Base-by-base conservation (phyloP, 1,139 yeast genomes). In the Zygotorulaspora mrakii region DNA sequence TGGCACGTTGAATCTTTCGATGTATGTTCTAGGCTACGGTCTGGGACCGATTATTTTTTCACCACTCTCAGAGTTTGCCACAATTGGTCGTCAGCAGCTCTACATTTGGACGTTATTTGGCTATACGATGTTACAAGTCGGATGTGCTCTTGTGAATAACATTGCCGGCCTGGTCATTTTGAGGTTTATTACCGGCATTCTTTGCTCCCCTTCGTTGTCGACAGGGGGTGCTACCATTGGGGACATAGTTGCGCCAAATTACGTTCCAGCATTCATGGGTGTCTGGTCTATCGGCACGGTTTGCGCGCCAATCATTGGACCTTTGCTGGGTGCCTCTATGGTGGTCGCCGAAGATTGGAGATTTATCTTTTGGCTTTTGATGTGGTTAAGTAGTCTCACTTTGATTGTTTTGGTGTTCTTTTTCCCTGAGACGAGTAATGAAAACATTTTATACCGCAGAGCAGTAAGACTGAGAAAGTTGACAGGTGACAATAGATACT, bases 291-390 rank as follows among this genome's bases (percentile, higher is more conserved):
- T 50, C 42, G 76, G 62, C 59, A 77, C 71, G 54, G 79, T 67
- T 51, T 68, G 60, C 46, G 87, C 86, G 33, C 84, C 85, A 0
- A 72, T 73, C 17, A 50, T 78, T 20, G 88, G 85, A 2, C 87
- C 87, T 3, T 59, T 79, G 13, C 64, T 81, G 35, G 79, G 80
- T 39, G 75, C 51, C 59, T 66, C 63, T 64, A 68, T 50, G 67
- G 71, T 44, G 64, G 59, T 65, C 64, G 57, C 67, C 61, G 44
- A 66, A 70, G 56, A 44, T 21, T 72, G 76, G 76, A 62, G 74
- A 52, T 63, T 68, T 62, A 60, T 69, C 6, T 68, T 68, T 45
- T 71, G 76, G 76, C 63, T 69, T 33, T 48, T 65, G 48, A 46
- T 64, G 33, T 63, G 73, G 34, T 40, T 68, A 8, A 54, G 70